Percentiles rank a stretch among this genome's conserved stretches.
phyloP scores from a whole-genome alignment of 2,329 filamentous ascomycete species.

The Pseudocercospora fuligena region DNA sequence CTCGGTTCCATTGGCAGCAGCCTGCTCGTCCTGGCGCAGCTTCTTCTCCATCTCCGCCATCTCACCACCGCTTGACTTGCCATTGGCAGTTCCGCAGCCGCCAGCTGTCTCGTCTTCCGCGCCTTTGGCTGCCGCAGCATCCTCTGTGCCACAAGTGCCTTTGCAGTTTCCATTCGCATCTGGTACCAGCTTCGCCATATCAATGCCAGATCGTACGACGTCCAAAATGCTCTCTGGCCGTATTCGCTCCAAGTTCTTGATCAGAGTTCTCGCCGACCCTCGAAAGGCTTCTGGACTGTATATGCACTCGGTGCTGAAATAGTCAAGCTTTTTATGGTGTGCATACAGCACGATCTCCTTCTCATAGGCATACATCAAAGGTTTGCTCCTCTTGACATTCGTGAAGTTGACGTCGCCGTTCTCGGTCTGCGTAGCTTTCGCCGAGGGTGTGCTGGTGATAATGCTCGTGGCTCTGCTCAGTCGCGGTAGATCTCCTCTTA shows the following conservation, averaged over 20 bases:
- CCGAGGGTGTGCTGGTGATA: conserved; percentile 66
- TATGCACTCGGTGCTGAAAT: conserved; percentile 98
- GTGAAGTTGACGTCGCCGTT: conserved; percentile 61
- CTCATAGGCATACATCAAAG: conserved; percentile 96
- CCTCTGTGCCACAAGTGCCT: conserved; percentile 51
- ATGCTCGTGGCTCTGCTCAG: conserved; percentile 89
- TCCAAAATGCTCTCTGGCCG: conserved; percentile 93
- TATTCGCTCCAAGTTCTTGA: conserved; percentile 94
- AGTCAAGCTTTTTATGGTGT: conserved; percentile 94
- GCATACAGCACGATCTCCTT: conserved; percentile 99
- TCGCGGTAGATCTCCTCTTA: conserved; percentile 86
- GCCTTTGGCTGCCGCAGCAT: conserved; percentile 35
- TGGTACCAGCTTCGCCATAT: conserved; percentile 89
- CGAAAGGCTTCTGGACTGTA: conserved; percentile 97
- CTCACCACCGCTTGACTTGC: conserved; percentile 70
- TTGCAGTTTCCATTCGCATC: conserved; percentile 52
- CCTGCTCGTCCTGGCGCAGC: conserved; percentile 67
- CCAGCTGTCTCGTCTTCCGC: conserved; percentile 64
- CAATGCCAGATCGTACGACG: conserved; percentile 91
- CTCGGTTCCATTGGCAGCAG: conserved; percentile 61
- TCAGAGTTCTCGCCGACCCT: conserved; percentile 85
- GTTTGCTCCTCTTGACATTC: conserved; percentile 93
- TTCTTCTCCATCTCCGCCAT: conserved; percentile 82
- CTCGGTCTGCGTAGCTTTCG: conserved; percentile 23
- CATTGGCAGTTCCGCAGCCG: conserved; percentile 76